These are phyloP conservation scores for Astrothelium subdiscretum DNA, from an alignment of 495 filamentous ascomycete genomes.

Conservation along the genomic window DNA sequence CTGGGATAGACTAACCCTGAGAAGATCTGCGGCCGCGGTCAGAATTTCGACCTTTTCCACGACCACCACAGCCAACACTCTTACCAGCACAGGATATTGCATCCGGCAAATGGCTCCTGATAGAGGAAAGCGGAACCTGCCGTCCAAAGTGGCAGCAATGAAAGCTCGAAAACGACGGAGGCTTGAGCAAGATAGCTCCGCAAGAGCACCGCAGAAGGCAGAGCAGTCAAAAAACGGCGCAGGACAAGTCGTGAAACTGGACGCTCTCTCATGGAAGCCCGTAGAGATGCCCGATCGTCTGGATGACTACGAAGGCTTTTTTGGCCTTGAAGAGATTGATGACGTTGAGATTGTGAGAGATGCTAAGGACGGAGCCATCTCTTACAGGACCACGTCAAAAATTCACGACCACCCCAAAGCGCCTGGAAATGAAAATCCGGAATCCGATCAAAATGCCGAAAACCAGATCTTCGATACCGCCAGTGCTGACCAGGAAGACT, in stretches of 20 bases:
- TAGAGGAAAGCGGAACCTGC: constrained; percentile 17
- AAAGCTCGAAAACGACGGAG: constrained; percentile 25
- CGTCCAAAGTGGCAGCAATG: constrained; percentile 16
- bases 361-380: constrained; percentile 38
- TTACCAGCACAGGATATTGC: too few species aligned
- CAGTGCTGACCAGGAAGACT: constrained; percentile 33
- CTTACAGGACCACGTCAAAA: constrained; percentile 15
- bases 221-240: not conserved
- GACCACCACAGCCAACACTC: too few species aligned
- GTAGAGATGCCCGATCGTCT: constrained; percentile 76
- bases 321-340: constrained; percentile 83
- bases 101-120: constrained; percentile 7
- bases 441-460: not conserved
- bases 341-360: constrained; percentile 69
- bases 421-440: not conserved
- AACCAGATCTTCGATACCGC: not conserved
- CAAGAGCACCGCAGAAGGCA: not conserved
- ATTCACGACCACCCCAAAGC: not conserved
- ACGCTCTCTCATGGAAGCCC: constrained; percentile 69
- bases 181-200: constrained; percentile 7
- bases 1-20: too few species aligned
- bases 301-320: constrained; percentile 90
- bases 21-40: too few species aligned
- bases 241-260: constrained; percentile 28
- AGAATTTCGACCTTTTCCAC: too few species aligned